Percentiles rank a stretch among this genome's conserved stretches.
These are phyloP conservation scores for Mycena alexandri DNA, from an alignment of 768 basidiomycete species.

Conservation along the genomic window DNA sequence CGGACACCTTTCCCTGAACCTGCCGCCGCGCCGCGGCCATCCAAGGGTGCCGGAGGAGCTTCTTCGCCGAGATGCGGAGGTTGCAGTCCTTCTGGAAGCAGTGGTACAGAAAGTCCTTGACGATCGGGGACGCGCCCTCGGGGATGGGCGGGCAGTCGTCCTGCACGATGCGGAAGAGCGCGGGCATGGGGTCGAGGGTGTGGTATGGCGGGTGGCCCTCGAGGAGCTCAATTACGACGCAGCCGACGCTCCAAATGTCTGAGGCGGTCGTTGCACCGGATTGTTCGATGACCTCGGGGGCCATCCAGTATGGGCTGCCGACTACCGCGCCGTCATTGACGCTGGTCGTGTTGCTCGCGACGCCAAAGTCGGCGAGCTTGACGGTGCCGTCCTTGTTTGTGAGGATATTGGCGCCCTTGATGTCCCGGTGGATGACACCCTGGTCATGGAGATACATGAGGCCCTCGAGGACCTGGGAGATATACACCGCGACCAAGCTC, in stretches of 20 bases:
- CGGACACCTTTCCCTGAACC: slow-evolving; percentile 51
- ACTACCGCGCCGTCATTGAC: slow-evolving; percentile 93
- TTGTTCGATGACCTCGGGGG: slow-evolving; percentile 99
- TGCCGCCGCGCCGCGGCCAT: slow-evolving; percentile 90
- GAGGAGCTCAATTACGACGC: slow-evolving; percentile 97
- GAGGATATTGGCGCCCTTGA: slow-evolving; percentile 98
- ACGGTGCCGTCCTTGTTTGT: slow-evolving; percentile 99
- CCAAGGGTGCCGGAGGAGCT: slow-evolving; percentile 95
- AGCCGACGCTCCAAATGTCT: slow-evolving; percentile 98
- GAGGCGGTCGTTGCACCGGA: slow-evolving; percentile 96
- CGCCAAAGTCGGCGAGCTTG: slow-evolving; percentile 99
- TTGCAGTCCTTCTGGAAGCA: slow-evolving; percentile 99
- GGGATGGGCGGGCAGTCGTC: slow-evolving; percentile 98
- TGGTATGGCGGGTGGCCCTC: slow-evolving; percentile 95
- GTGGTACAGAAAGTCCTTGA: slow-evolving; percentile 96
- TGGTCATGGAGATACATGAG: slow-evolving; percentile 98
- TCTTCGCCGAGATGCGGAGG: slow-evolving; percentile 93
- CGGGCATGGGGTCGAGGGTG: slow-evolving; percentile 97
- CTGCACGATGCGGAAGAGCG: slow-evolving; percentile 97
- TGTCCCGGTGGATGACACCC: slow-evolving; percentile 99
- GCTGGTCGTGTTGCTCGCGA: slow-evolving; percentile 83
- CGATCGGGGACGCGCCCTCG: slow-evolving; percentile 93
- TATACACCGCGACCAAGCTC: slow-evolving; percentile 95
- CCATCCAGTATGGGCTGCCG: slow-evolving; percentile 99
- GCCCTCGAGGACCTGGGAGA: slow-evolving; percentile 95